A percentile compares a stretch with the other conserved stretches of the same genome.
Conservation (phyloP, 2,329 filamentous ascomycete genomes). For the Apiospora arundinis region DNA sequence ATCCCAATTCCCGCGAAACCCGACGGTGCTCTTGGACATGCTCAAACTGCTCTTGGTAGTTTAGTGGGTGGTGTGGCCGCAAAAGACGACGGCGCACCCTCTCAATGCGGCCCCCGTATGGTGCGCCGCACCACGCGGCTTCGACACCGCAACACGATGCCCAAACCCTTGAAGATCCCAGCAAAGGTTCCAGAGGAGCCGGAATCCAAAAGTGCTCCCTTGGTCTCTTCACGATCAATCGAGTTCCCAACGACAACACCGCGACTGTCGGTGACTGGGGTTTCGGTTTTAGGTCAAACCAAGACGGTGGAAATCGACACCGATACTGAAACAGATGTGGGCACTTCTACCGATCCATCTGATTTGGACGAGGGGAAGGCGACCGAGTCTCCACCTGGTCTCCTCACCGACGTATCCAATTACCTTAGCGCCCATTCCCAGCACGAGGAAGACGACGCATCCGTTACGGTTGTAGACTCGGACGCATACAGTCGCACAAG, state of each 20-base stretch:
- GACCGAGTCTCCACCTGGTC: constrained; percentile 37
- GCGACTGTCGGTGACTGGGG: constrained; percentile 26
- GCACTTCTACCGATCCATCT: constrained; percentile 27
- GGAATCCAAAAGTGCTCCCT: constrained; percentile 31
- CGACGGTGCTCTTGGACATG: constrained; percentile 32
- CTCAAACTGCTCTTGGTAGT: constrained; percentile 37
- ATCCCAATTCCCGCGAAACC: constrained; percentile 41
- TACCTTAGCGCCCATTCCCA: constrained; percentile 43
- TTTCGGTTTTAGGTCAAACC: not conserved
- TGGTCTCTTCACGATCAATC: constrained; percentile 29
- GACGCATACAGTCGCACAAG: constrained; percentile 36
- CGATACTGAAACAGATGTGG: constrained; percentile 35
- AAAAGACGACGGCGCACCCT: constrained; percentile 46
- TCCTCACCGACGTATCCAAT: constrained; percentile 48
- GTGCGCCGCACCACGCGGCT: constrained; percentile 33
- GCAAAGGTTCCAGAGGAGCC: constrained; percentile 34
- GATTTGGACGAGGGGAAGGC: constrained; percentile 34
- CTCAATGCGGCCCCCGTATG: constrained; percentile 30
- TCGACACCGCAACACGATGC: constrained; percentile 35
- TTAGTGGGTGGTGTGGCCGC: constrained; percentile 55
- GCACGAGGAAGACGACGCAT: constrained; percentile 35
- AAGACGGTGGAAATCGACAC: constrained; percentile 28
- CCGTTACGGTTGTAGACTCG: constrained; percentile 37
- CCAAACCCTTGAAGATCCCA: constrained; percentile 42
- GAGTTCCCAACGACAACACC: constrained; percentile 24